Base-by-base conservation (phyloP, 2,329 filamentous ascomycete species). In the Hymenotorrendiella dingleyae region DNA sequence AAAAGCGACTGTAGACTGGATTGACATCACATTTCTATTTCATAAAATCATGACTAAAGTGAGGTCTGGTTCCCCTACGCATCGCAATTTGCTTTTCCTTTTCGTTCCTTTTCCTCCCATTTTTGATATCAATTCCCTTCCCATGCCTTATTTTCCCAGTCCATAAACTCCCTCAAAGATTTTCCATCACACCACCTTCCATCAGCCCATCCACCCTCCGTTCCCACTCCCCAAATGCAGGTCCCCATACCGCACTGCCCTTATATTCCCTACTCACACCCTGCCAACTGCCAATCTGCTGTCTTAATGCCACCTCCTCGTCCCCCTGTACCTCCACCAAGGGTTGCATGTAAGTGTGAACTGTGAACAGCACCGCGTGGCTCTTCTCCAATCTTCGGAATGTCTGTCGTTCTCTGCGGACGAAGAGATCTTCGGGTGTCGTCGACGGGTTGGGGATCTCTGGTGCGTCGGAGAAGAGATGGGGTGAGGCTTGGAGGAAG, bases 371-470 rank as follows among this genome's bases (percentile, higher is more conserved):
- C 1, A 76, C 64, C 0, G 70, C 65, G 0, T 62, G 62, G 0
- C 64, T 67, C 2, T 61, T 61, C 2, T 67, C 67, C 6, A 76
- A 52, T 1, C 67, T 59, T 4, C 63, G 65, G 48, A 76, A 76
- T 0, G 67, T 72, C 47, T 75, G 72, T 12, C 67, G 58, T 51
- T 75, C 72, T 16, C 67, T 64, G 4, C 72, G 66, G 29, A 76
- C 61, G 37, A 71, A 57, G 16, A 75, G 64, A 21, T 71, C 61
- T 1, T 64, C 28, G 1, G 52, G 62, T 2, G 64, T 38, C 6
- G 22, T 11, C 48, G 67, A 50, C 45, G 64, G 46, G 47, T 63
- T 48, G 4, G 43, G 27, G 8, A 22, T 6, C 53, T 67, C 63
- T 2, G 63, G 64, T 5, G 65, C 64, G 14, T 70, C 66, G 46